These are phyloP conservation scores for Aurantiochytrium sp. DNA, from an alignment of 108 stramenopile species.

Conservation along the genomic window DNA sequence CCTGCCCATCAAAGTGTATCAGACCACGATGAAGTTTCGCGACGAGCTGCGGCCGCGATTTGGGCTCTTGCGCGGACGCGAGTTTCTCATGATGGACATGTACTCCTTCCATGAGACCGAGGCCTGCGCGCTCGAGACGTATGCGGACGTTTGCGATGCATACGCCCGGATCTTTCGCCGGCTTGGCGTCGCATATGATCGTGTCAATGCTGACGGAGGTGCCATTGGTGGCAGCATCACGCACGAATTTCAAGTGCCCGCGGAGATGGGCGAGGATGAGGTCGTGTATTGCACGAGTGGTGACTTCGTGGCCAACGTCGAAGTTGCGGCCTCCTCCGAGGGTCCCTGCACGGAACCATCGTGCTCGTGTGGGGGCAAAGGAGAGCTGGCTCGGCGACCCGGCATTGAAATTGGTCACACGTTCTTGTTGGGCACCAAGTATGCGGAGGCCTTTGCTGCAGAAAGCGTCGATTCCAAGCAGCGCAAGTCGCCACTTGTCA, in stretches of 20 bases:
- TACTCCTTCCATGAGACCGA: slow-evolving; percentile 1
- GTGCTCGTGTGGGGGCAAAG: background rate
- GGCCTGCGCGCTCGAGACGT: background rate
- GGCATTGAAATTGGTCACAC: background rate
- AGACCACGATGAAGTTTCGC: background rate
- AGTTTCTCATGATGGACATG: slow-evolving; percentile 13
- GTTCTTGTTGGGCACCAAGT: background rate
- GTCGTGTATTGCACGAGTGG: background rate
- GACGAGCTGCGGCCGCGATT: background rate
- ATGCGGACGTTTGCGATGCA: background rate
- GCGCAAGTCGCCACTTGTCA: background rate
- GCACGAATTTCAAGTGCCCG: background rate
- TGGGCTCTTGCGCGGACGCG: background rate
- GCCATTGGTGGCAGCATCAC: background rate
- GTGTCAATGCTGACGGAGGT: background rate
- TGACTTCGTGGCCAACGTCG: background rate
- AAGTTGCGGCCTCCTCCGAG: background rate
- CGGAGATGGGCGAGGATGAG: background rate
- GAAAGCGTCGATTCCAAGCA: background rate
- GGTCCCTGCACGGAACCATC: background rate
- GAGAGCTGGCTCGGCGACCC: background rate
- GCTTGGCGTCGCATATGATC: background rate
- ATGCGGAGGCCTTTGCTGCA: background rate
- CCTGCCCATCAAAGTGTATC: background rate
- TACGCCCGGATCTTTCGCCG: background rate